Percentiles rank a stretch among this genome's conserved stretches.
phyloP scores from a whole-genome alignment of 2,329 filamentous ascomycete genomes.

The Xenoacremonium recifei region DNA sequence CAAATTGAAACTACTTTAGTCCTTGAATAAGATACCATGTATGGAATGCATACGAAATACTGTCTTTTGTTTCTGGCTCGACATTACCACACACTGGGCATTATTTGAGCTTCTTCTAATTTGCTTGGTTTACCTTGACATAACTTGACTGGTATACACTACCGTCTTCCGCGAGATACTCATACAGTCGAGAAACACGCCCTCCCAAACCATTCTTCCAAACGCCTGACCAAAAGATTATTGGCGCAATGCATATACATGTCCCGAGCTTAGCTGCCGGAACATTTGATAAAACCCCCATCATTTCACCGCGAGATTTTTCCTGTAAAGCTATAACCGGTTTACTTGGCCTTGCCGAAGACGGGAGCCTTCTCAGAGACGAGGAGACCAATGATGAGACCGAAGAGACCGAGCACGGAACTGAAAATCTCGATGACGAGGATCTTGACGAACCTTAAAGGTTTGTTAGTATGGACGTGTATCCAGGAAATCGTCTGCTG shows the following conservation, averaged over 20 bases:
- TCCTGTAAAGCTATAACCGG: constrained; percentile 12
- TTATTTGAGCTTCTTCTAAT: too few relatives aligned
- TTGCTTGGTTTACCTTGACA: constrained; percentile 26
- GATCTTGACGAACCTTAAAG: constrained; percentile 88
- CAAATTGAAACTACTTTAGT: too few relatives aligned
- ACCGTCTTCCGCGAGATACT: constrained; percentile 30
- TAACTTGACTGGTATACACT: constrained; percentile 37
- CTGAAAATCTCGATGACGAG: constrained; percentile 99
- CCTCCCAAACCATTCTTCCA: constrained; percentile 35
- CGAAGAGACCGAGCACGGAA: constrained; percentile 93
- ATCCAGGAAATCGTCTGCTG: constrained; percentile 2
- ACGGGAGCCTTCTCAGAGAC: constrained; percentile 80
- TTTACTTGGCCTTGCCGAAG: constrained; percentile 50
- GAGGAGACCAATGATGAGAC: constrained; percentile 89
- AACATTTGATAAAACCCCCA: constrained; percentile 16
- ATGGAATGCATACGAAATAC: too few relatives aligned
- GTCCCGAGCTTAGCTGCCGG: constrained; percentile 19
- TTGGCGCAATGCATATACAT: constrained; percentile 35
- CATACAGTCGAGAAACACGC: constrained; percentile 33
- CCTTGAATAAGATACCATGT: too few relatives aligned
- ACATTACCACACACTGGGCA: too few relatives aligned
- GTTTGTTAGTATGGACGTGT: constrained; percentile 18
- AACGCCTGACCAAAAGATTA: constrained; percentile 40
- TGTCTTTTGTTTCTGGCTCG: too few relatives aligned
- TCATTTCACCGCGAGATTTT: constrained; percentile 13